Evolutionary conservation across 1,284 basidiomycete species (phyloP).

Genomic region (Agaricales sp.): DNA sequence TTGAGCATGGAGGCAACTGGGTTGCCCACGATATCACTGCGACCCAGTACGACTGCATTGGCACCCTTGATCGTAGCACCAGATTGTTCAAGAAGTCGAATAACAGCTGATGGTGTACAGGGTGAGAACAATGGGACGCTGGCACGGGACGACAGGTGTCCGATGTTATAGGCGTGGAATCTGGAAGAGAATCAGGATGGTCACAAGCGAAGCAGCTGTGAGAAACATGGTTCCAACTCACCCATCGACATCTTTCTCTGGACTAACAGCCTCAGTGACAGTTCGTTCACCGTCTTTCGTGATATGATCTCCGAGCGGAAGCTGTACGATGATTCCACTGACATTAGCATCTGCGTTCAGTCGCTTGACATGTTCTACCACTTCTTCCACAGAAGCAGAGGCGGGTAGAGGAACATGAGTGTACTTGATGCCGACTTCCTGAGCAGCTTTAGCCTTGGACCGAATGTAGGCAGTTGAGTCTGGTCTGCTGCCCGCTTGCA

Average conservation of each 20-base stretch:
- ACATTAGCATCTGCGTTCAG: conserved; percentile 82
- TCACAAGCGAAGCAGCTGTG: conserved; percentile 10
- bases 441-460: conserved; percentile 95
- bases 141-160: conserved; percentile 86
- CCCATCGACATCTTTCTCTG: conserved; percentile 97
- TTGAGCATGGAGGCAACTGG: conserved; percentile 89
- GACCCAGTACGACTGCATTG: conserved; percentile 88
- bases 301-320: conserved; percentile 89
- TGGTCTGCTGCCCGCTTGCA: conserved; percentile 88
- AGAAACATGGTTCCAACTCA: conserved; percentile 22
- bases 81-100: conserved; percentile 83
- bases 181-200: conserved; percentile 26
- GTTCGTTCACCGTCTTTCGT: conserved; percentile 77
- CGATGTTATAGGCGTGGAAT: conserved; percentile 99
- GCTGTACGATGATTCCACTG: conserved; percentile 91
- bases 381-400: conserved; percentile 64
- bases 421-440: conserved; percentile 89
- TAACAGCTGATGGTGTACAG: conserved; percentile 93
- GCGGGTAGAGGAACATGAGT: conserved; percentile 73
- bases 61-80: conserved; percentile 68
- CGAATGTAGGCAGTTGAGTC: conserved; percentile 93
- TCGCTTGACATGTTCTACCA: conserved; percentile 70
- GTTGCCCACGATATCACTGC: conserved; percentile 97
- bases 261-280: conserved; percentile 91
- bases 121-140: conserved; percentile 88